Evolutionary conservation across 2,329 filamentous ascomycete species (phyloP), one percentile per base, ranked within the genome.

Genomic region (Fusarium sp.): DNA sequence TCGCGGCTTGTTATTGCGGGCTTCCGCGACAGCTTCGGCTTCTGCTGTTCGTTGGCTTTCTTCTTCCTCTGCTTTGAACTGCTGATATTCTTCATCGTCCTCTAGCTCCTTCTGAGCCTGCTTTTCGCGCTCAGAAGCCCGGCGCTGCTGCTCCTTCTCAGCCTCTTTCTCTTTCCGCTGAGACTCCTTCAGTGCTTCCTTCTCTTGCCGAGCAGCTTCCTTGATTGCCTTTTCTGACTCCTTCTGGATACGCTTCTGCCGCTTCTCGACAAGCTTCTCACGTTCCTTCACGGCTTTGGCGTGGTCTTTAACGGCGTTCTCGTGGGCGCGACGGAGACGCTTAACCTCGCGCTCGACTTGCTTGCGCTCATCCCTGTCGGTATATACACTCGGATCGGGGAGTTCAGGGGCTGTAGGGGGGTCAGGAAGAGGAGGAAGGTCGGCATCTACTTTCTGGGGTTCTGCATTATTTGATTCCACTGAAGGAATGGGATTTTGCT

Each of bases 341-440:
- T 88, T 87, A 58, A 89, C 84, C 73, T 93, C 90, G 61, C 90
- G 92, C 73, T 93, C 89, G 3, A 90, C 91, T 43, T 89, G 84
- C 73, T 92, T 93, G 11, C 88, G 87, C 29, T 87, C 83, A 9
- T 88, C 86, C 74, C 91, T 91, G 78, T 93, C 89, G 3, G 85
- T 81, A 75, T 88, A 90, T 48, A 84, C 80, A 46, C 83, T 82
- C 2, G 90, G 77, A 70, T 94, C 85, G 3, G 91, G 86, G 10
- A 76, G 62, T 2, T 69, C 64, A 5, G 78, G 80, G 4, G 83
- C 80, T 8, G 81, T 68, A 2, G 91, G 91, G 6, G 85, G 73
- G 11, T 84, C 79, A 4, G 85, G 84, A 34, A 87, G 80, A 0
- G 81, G 74, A 18, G 70, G 58, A 11, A 73, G 52, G 30, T 72